A percentile compares a stretch with the other conserved stretches of the same genome.
Conservation (phyloP, 768 basidiomycete genomes). For the Exsudoporus frostii region DNA sequence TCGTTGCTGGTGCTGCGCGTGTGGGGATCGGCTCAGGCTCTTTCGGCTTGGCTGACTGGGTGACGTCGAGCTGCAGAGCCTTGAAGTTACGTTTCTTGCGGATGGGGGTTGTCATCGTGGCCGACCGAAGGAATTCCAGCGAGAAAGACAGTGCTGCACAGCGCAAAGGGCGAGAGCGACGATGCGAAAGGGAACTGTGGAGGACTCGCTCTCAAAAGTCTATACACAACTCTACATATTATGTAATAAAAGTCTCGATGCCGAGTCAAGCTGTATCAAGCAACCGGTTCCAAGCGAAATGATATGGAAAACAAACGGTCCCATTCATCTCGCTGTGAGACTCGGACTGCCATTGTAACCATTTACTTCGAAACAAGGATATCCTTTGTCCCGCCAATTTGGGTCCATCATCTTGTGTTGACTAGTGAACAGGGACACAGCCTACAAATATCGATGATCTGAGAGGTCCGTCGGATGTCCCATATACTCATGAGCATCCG, state of each 20-base stretch:
- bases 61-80: constrained; percentile 69
- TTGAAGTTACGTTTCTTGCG: constrained; percentile 95
- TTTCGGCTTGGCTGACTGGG: constrained; percentile 38
- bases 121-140: constrained; percentile 1
- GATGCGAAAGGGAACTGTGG: constrained; percentile 17
- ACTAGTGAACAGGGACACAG: background rate
- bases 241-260: constrained; percentile 17
- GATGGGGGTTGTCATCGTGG: constrained; percentile 53
- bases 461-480: background rate
- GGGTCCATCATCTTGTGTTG: background rate
- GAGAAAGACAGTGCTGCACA: constrained; percentile 2
- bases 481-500: background rate
- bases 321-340: background rate
- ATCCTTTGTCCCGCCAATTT: background rate
- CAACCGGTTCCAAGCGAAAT: too few relatives aligned
- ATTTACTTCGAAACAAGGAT: background rate
- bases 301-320: background rate
- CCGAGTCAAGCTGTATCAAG: background rate
- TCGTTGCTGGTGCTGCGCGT: constrained; percentile 43
- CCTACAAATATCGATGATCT: too few relatives aligned
- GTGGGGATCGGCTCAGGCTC: constrained; percentile 44
- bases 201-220: background rate
- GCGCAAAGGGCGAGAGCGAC: constrained; percentile 7
- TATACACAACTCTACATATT: constrained; percentile 12
- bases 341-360: background rate